Percentiles rank a stretch among this genome's conserved stretches.
phyloP scores from a whole-genome alignment of 176 grass and related monocot genomes.

The Eleusine indica region DNA sequence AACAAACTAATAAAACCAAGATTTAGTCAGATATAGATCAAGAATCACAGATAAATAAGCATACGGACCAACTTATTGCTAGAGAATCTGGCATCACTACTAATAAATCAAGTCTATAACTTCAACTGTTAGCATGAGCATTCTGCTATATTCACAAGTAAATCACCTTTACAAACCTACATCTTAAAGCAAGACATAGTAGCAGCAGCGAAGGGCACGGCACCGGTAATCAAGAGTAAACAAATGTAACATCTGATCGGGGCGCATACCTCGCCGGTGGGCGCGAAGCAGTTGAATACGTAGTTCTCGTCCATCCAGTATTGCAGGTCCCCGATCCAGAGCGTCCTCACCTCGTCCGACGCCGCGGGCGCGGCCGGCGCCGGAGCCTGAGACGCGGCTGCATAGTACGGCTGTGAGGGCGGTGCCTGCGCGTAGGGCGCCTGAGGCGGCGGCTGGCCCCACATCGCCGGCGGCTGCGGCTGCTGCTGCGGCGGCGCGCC shows the following conservation, averaged over 20 bases:
- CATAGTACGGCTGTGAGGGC: conserved; percentile 56
- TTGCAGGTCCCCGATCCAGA: conserved; percentile 97
- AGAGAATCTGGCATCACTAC: neutral
- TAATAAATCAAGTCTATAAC: neutral
- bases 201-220: neutral
- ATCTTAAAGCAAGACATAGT: neutral
- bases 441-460: conserved; percentile 75
- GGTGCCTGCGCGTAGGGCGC: conserved; percentile 58
- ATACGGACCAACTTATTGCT: neutral
- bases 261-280: conserved; percentile 69
- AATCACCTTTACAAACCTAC: neutral
- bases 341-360: conserved; percentile 78
- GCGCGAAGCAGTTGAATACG: conserved; percentile 64
- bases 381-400: conserved; percentile 24
- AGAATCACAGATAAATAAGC: neutral
- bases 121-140: neutral
- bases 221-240: neutral
- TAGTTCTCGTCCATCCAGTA: conserved; percentile 99
- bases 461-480: conserved; percentile 60
- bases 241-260: conserved; percentile 18
- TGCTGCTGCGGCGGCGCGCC: conserved; percentile 57
- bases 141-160: neutral
- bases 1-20: neutral
- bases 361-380: conserved; percentile 28
- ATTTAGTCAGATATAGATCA: neutral